Evolutionary conservation across 345 rosid genomes (phyloP), one percentile per base, ranked within the genome.

Genomic region (Eucalyptus cloeziana): DNA sequence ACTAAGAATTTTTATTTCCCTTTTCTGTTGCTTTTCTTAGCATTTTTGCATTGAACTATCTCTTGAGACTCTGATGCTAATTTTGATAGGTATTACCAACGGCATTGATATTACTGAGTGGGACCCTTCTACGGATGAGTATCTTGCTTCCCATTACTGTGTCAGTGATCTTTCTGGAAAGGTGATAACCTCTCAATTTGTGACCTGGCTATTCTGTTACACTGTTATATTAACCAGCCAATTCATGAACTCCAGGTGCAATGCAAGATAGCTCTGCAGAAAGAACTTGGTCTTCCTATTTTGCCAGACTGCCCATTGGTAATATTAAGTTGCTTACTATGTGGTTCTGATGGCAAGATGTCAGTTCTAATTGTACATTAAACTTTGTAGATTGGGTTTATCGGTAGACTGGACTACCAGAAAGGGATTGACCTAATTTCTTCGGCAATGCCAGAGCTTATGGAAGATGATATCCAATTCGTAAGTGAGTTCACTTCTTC

Each of bases 391-490:
- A 94, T 97, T 92, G 99, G 99, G 86, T 97, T 97, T 90, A 96
- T 96, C 79, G 99, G 99, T 90, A 96, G 99, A 91, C 91, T 97
- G 92, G 99, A 96, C 93, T 94, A 96, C 92, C 99, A 97, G 92
- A 97, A 96, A 90, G 99, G 99, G 88, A 96, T 97, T 16, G 99
- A 97, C 92, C 89, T 96, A 87, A 97, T 97, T 87, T 95, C 91
- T 27, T 92, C 87, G 52, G 98, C 95, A 86, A 93, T 88, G 91
- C 95, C 96, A 86, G 97, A 97, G 91, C 96, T 96, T 89, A 89
- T 96, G 98, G 93, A 92, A 91, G 98, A 95, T 33, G 96, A 96
- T 93, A 93, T 97, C 93, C 99, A 97, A 92, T 95, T 97, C 83
- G 98, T 97, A 94, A 95, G 99, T 93, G 92, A 93, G 93, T 91